phyloP scores from a whole-genome alignment of 768 basidiomycete species.

The Tricholoma furcatifolium region DNA sequence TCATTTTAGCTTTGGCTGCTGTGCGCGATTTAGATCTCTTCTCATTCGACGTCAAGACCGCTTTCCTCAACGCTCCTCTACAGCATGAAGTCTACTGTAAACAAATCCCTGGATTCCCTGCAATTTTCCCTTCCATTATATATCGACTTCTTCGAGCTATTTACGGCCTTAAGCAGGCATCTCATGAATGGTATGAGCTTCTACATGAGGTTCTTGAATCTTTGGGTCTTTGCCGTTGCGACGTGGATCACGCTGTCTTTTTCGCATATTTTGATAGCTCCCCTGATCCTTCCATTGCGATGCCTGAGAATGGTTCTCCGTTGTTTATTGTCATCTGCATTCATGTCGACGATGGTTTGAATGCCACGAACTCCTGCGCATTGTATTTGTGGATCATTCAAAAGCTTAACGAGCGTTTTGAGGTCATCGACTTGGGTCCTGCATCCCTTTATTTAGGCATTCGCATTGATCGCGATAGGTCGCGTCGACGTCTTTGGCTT shows the following conservation, averaged over 20 bases:
- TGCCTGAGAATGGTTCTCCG: conserved; percentile 11
- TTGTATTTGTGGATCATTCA: conserved; percentile 17
- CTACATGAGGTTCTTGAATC: conserved; percentile 9
- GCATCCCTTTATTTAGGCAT: conserved; percentile 2
- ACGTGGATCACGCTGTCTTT: conserved; percentile 27
- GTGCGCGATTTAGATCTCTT: conserved; percentile 20
- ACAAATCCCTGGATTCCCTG: conserved; percentile 26
- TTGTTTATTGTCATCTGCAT: too few species aligned
- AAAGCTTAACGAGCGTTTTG: not conserved
- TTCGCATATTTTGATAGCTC: conserved; percentile 12
- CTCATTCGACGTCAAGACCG: conserved; percentile 27
- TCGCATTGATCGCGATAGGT: not conserved
- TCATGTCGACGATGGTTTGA: too few species aligned
- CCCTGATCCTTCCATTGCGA: conserved; percentile 12
- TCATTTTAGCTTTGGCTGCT: not conserved
- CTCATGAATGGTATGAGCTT: too few species aligned
- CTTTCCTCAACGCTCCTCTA: too few species aligned
- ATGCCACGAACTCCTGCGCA: too few species aligned
- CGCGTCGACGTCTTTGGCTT: not conserved
- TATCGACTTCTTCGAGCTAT: conserved; percentile 18
- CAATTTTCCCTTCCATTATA: conserved; percentile 1
- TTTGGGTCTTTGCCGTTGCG: conserved; percentile 17
- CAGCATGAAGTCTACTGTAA: too few species aligned
- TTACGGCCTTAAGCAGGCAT: too few species aligned
- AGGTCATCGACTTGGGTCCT: conserved; percentile 1